Conservation (phyloP, 1,139 yeast species). For the Taphrina communis region DNA sequence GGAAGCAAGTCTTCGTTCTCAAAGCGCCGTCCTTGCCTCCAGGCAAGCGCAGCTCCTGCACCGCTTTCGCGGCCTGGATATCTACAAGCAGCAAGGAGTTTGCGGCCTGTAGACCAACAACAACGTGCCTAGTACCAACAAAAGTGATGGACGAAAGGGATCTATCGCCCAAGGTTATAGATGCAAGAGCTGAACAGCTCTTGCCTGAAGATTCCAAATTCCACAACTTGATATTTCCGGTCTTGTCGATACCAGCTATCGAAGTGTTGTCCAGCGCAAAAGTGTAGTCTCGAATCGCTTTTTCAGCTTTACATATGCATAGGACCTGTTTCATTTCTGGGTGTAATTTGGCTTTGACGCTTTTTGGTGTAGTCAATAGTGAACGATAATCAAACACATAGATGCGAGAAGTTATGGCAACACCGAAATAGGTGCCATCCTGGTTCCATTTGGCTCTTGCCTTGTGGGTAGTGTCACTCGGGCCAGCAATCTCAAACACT, state of each 20-base stretch:
- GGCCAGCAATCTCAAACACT: slow-evolving; percentile 20
- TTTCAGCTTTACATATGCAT: slow-evolving; percentile 29
- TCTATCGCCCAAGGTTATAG: slow-evolving; percentile 15
- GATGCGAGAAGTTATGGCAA: slow-evolving; percentile 21
- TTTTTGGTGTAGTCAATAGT: neutral
- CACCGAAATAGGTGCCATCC: slow-evolving; percentile 25
- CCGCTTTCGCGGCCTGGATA: slow-evolving; percentile 17
- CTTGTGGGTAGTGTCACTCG: slow-evolving; percentile 19
- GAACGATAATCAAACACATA: slow-evolving; percentile 15
- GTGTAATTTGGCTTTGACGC: slow-evolving; percentile 14
- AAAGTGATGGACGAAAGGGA: slow-evolving; percentile 6
- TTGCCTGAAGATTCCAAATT: slow-evolving; percentile 12
- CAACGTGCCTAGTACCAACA: slow-evolving; percentile 12
- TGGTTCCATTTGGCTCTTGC: slow-evolving; percentile 27
- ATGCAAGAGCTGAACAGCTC: slow-evolving; percentile 3
- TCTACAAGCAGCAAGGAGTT: slow-evolving; percentile 17
- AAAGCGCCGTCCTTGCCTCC: slow-evolving; percentile 5
- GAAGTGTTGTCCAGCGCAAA: slow-evolving; percentile 22
- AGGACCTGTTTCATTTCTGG: slow-evolving; percentile 15
- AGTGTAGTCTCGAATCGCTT: slow-evolving; percentile 21
- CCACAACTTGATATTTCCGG: slow-evolving; percentile 26
- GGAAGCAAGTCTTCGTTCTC: neutral
- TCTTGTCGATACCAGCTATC: slow-evolving; percentile 21
- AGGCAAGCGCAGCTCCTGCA: slow-evolving; percentile 16
- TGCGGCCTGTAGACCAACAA: slow-evolving; percentile 3